These are phyloP conservation scores for Grigorovia yakushimaensis DNA, from an alignment of 805 yeast species.

Conservation along the genomic window DNA sequence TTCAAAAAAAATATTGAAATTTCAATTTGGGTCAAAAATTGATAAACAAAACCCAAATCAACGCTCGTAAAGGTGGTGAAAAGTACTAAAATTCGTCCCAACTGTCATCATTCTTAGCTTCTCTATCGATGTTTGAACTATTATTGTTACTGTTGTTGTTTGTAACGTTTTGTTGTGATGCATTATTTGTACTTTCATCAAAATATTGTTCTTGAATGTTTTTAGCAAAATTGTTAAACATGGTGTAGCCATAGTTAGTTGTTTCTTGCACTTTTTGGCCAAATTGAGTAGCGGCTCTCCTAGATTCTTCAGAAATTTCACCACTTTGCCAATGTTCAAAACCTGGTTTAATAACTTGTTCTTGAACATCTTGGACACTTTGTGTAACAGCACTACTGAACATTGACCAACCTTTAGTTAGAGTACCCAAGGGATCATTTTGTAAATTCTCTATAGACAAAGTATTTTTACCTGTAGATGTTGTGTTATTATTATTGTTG, in stretches of 20 bases:
- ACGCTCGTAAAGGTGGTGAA: neutral
- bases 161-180: conserved; percentile 18
- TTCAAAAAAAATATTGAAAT: neutral
- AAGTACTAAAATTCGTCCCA: conserved; percentile 6
- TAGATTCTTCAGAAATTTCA: conserved; percentile 74
- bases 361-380: conserved; percentile 78
- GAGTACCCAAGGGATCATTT: conserved; percentile 81
- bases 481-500: conserved; percentile 13
- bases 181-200: conserved; percentile 12
- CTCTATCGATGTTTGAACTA: neutral
- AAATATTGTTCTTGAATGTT: conserved; percentile 29
- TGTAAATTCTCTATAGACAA: conserved; percentile 63
- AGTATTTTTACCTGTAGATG: conserved; percentile 17
- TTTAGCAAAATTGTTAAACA: conserved; percentile 49
- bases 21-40: neutral
- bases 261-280: conserved; percentile 92
- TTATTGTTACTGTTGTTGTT: neutral
- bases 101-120: conserved; percentile 2
- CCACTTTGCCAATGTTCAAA: conserved; percentile 61
- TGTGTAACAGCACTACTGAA: conserved; percentile 79
- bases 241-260: conserved; percentile 62
- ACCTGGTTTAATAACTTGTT: conserved; percentile 85
- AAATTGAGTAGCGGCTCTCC: conserved; percentile 91
- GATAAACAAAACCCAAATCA: neutral
- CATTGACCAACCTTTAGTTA: conserved; percentile 88